Base-by-base conservation (phyloP, 441 rosid genomes). In the Populus hybrid region DNA sequence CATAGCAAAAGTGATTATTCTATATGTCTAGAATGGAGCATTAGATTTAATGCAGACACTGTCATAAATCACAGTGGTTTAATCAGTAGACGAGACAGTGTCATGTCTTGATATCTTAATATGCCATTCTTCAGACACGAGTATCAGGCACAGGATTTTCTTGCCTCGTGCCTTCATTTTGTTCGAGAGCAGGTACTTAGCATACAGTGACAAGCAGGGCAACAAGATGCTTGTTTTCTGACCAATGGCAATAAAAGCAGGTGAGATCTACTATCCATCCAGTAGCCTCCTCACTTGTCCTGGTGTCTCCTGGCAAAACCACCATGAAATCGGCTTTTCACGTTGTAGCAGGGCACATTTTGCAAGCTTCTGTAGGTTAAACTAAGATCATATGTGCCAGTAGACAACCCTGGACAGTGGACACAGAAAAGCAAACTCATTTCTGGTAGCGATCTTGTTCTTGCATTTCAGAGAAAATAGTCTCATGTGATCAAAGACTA, bases 111-210 rank as follows among this genome's bases (percentile, higher is more conserved):
- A 20, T 33, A 18, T 53, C 14, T 72, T 11, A 31, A 26, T 2
- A 50, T 66, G 65, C 77, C 64, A 67, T 20, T 67, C 64, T 67
- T 50, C 71, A 11, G 63, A 65, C 77, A 64, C 7, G 64, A 26
- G n/a, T 40, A 64, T 35, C 21, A 23, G 18, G 7, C 24, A 56
- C 14, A 38, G n/a, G 33, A 70, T 10, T 29, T 36, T 29, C 31
- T 21, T 56, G 61, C 20, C 68, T 35, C 45, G 1, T 50, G 59
- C 20, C n/a, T 50, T 50, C 59, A 50, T 50, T 50, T 50, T 50
- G 59, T 50, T 50, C 59, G 59, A 50, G 7, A 16, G 59, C n/a
- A 14, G 59, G n/a, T 50, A 4, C 59, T 5, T 50, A 1, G 38
- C 38, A 36, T 7, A 7, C 38, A 7, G 9, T 36, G 9, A 1